Evolutionary conservation across 2,329 filamentous ascomycete genomes (phyloP).

Genomic region (Parasarocladium wereldwijsianum): DNA sequence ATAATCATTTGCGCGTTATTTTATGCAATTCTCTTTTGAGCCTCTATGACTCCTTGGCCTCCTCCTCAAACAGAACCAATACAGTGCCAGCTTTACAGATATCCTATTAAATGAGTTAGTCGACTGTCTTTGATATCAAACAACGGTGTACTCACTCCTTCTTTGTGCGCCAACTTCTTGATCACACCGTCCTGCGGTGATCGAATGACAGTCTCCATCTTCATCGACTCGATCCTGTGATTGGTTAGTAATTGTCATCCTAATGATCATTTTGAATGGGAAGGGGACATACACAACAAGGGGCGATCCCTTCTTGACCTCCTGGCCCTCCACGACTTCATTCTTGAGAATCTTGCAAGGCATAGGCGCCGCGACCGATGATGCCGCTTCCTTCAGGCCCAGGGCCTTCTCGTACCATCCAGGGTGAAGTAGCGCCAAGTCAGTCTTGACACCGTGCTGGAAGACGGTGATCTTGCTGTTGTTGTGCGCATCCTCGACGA

Average conservation of each 20-base stretch:
- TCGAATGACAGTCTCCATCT: conserved; percentile 76
- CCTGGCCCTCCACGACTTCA: conserved; percentile 68
- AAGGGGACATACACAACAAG: conserved; percentile 56
- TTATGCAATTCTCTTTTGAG: conserved; percentile 12
- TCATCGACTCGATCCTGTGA: conserved; percentile 66
- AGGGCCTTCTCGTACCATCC: conserved; percentile 79
- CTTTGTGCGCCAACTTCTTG: conserved; percentile 58
- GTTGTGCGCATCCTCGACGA: conserved; percentile 28
- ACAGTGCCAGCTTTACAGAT: conserved; percentile 67
- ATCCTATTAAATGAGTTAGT: conserved; percentile 32
- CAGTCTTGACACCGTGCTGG: conserved; percentile 47
- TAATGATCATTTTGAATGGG: conserved; percentile 12
- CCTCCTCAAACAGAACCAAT: conserved; percentile 56
- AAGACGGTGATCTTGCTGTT: conserved; percentile 58
- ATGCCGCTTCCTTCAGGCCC: conserved; percentile 63
- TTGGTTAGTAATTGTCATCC: conserved; percentile 15
- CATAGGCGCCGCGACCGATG: conserved; percentile 87
- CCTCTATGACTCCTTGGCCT: conserved; percentile 10
- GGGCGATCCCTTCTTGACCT: conserved; percentile 71
- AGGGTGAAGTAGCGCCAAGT: conserved; percentile 44
- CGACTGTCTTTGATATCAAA: neutral
- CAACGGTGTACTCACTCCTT: conserved; percentile 43
- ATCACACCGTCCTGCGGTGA: conserved; percentile 60
- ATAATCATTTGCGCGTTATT: conserved; percentile 7
- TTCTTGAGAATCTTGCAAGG: conserved; percentile 91